Conservation (phyloP, 257 asterid genomes). For the Scutellaria barbata region DNA sequence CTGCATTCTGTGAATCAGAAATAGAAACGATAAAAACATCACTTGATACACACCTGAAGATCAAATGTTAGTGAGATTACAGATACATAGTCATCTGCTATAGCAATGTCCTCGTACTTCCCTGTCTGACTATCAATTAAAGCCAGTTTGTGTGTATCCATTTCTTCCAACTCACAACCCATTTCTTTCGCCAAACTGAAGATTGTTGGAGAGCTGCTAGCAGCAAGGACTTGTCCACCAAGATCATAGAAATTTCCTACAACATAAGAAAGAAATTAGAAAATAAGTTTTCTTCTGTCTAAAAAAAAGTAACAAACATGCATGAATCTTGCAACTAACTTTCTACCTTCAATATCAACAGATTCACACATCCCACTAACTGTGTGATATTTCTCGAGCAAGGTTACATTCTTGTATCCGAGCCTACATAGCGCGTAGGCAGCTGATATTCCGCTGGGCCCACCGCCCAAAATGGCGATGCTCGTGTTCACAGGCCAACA, state of each 20-base stretch:
- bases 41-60: constrained; percentile 58
- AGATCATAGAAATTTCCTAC: constrained; percentile 82
- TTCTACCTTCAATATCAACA: constrained; percentile 68
- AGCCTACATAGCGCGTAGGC: constrained; percentile 72
- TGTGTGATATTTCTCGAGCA: constrained; percentile 76
- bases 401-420: constrained; percentile 68
- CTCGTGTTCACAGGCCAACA: constrained; percentile 57
- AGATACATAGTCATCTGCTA: constrained; percentile 83
- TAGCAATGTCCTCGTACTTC: constrained; percentile 63
- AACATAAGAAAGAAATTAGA: constrained; percentile 3
- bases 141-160: constrained; percentile 75
- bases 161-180: constrained; percentile 68
- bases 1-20: too few species aligned
- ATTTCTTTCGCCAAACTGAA: constrained; percentile 73
- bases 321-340: background rate
- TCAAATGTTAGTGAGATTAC: constrained; percentile 72
- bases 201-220: constrained; percentile 81
- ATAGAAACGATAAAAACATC: too few species aligned
- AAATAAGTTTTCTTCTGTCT: too few species aligned
- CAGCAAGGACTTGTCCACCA: constrained; percentile 92
- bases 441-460: constrained; percentile 88
- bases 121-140: constrained; percentile 72
- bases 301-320: background rate
- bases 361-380: constrained; percentile 95
- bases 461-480: constrained; percentile 77